phyloP scores from a whole-genome alignment of 23 red algal species.

The Gracilaria vermiculophylla region DNA sequence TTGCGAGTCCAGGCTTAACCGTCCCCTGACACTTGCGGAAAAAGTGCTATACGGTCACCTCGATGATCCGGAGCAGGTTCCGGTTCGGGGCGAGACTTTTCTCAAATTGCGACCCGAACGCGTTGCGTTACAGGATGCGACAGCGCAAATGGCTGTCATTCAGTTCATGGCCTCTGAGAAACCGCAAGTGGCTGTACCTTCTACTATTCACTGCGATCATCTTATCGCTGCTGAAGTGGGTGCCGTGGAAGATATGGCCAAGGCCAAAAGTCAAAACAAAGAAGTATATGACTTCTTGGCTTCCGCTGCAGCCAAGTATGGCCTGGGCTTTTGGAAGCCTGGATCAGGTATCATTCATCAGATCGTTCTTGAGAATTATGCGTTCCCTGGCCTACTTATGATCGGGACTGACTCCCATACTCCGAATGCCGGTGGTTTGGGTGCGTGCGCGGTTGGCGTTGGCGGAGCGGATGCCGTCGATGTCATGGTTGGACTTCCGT shows the following conservation, averaged over 20 bases:
- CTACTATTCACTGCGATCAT: conserved; percentile 99
- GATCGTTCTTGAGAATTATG: conserved; percentile 99
- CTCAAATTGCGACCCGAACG: conserved; percentile 95
- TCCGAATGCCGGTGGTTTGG: conserved; percentile 97
- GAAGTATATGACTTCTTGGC: conserved; percentile 98
- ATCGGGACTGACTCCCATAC: conserved; percentile 99
- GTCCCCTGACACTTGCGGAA: conserved; percentile 94
- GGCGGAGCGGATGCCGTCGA: conserved; percentile 99
- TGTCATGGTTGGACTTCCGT: conserved; percentile 98
- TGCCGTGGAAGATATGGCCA: conserved; percentile 78
- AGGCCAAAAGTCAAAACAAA: conserved; percentile 83
- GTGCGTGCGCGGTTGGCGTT: conserved; percentile 93
- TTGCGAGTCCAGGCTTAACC: conserved; percentile 36
- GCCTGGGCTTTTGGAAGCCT: conserved; percentile 98
- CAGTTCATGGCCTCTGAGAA: conserved; percentile 95
- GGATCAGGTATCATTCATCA: conserved; percentile 99
- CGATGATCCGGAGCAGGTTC: conserved; percentile 62
- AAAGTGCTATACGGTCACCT: conserved; percentile 98
- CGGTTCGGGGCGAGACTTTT: conserved; percentile 94
- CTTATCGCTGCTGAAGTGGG: conserved; percentile 93
- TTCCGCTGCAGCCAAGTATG: conserved; percentile 88
- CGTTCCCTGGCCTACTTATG: conserved; percentile 97
- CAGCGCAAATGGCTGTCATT: conserved; percentile 97
- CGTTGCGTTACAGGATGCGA: conserved; percentile 99
- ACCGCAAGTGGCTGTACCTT: conserved; percentile 80